Evolutionary conservation across 257 asterid species (phyloP), one percentile per base, ranked within the genome.

Genomic region (Primulina tabacum): DNA sequence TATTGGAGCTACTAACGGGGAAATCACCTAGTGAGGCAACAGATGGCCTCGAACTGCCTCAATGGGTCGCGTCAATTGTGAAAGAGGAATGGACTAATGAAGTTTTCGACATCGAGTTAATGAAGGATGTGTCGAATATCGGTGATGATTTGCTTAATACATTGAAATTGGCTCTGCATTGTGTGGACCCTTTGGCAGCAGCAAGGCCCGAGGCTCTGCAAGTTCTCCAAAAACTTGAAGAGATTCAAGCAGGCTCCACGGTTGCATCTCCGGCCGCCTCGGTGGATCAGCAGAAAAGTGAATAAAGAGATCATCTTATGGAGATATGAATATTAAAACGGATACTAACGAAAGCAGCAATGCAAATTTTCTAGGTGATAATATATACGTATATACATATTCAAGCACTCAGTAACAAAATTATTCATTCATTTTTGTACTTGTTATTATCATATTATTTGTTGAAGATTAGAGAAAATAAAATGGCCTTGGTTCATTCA

Each of bases 81-180:
- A 90, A 93, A 76, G 99, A 90, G 69, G 97, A 92, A 50, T 88
- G 97, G 98, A 92, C 96, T 28, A 88, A 85, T 71, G 94, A 88
- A 69, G 97, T 90, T 35, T 93, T 93, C 10, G 99, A 93, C 50
- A 87, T 86, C 67, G 98, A 90, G 84, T 80, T 90, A 21, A 90
- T 87, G 87, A 73, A 83, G 81, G 97, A 84, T 58, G 89, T 85
- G 2, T 60, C 96, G 0, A 80, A 71, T 63, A 74, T 78, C 29
- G 90, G 93, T 0, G 98, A 92, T 40, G 96, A 92, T 35, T 24
- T 92, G 82, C 92, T 90, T 3, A 83, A 88, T 35, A 81, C 94
- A 0, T 78, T 92, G 85, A 92, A 88, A 63, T 65, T 92, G 21
- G 98, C 97, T 5, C 85, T 92, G 21, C 96, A 90, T 64, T 92